Base-by-base conservation (phyloP, 164 flowering plant genomes). In the Chloranthus sessilifolius region DNA sequence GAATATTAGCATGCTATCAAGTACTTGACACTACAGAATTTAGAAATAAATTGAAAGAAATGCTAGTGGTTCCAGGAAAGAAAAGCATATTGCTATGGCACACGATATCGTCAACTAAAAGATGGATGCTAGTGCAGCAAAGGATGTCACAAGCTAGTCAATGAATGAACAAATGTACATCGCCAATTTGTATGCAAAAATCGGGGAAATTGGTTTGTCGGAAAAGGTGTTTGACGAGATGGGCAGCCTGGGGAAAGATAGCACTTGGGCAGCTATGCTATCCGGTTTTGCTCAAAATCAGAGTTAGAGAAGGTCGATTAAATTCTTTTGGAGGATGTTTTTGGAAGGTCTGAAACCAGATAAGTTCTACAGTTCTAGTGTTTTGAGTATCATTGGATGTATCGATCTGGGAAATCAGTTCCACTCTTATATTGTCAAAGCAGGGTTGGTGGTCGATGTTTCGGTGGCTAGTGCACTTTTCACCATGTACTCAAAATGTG, bases 401-500 rank as follows among this genome's bases (percentile, higher is more conserved):
- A 41, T 78, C 44, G 17, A 52, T 52, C 46, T 77, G 22, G 95
- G 97, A 29, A 70, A 66, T 54, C 90, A 83, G 58, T 61, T 85
- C 21, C 92, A 89, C 34, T 59, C 80, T 50, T 74, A 69, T 54
- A 50, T 51, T 43, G 36, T 77, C 47, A 89, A 89, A 68, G 56
- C 56, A 47, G 84, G 83, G 15, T 24, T 83, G 47, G 19, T 53
- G 4, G 42, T 38, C 44, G 71, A 75, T 65, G 64, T 73, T 55
- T 70, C 77, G 42, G 92, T 80, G 7, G 78, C 78, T 3, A 67
- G 88, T 60, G 66, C 92, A 21, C 74, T 85, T 62, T 75, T 70
- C 54, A 80, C 84, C 15, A 82, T 86, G 88, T 86, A 89, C 70
- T 86, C 95, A 23, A 83, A 82, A 52, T 83, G 88, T 62, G 79